Evolutionary conservation across 2,329 filamentous ascomycete species (phyloP).

Genomic region (Fusarium armeniacum): DNA sequence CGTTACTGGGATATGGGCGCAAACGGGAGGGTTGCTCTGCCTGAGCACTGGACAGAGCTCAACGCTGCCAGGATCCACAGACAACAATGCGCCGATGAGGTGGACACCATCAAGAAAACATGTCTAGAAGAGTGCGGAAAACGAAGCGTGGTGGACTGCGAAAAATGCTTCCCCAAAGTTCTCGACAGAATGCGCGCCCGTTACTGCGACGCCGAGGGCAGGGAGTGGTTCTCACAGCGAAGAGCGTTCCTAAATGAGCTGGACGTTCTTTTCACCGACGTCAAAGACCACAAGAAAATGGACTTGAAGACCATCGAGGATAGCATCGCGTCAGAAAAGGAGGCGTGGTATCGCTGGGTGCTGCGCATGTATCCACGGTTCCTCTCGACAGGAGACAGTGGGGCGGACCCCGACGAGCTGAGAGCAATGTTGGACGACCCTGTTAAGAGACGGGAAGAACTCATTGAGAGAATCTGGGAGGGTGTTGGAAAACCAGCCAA

Average conservation of each 20-base stretch:
- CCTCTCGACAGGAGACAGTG: constrained; percentile 52
- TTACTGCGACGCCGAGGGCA: constrained; percentile 54
- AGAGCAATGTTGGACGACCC: constrained; percentile 56
- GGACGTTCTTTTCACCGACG: constrained; percentile 63
- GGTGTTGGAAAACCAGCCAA: constrained; percentile 54
- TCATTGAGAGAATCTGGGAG: constrained; percentile 56
- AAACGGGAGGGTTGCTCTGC: constrained; percentile 50
- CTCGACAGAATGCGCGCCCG: constrained; percentile 61
- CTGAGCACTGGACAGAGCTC: constrained; percentile 59
- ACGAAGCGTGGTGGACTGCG: constrained; percentile 61
- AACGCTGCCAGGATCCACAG: constrained; percentile 52
- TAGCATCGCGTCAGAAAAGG: constrained; percentile 65
- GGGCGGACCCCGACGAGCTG: constrained; percentile 53
- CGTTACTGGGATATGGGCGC: constrained; percentile 43
- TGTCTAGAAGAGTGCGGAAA: constrained; percentile 62
- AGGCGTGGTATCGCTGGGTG: constrained; percentile 66
- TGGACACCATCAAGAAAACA: constrained; percentile 59
- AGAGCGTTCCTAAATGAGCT: constrained; percentile 65
- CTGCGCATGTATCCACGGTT: constrained; percentile 58
- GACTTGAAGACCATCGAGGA: constrained; percentile 63
- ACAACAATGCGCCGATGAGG: constrained; percentile 57
- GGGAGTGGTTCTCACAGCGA: constrained; percentile 67
- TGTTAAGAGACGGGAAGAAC: constrained; percentile 55
- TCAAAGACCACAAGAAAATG: constrained; percentile 59
- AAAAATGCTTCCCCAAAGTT: constrained; percentile 63